phyloP scores from a whole-genome alignment of 1,284 basidiomycete genomes.

The Ustilago loliicola region DNA sequence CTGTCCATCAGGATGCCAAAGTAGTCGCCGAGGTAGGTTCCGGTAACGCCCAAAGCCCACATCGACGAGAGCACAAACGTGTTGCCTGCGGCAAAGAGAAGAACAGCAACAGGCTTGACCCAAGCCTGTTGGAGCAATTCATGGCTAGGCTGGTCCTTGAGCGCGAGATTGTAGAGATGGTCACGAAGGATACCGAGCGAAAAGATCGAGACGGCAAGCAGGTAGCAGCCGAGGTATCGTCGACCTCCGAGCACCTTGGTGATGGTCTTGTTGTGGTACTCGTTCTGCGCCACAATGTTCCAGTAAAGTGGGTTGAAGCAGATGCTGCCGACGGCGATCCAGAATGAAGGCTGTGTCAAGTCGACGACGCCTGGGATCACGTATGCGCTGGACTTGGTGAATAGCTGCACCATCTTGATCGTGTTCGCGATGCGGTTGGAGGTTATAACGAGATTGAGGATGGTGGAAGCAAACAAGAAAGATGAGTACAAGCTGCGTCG shows the following conservation, averaged over 20 bases:
- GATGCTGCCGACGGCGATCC: constrained; percentile 61
- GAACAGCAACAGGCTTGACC: constrained; percentile 76
- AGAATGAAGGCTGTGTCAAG: constrained; percentile 57
- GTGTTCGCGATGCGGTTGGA: neutral
- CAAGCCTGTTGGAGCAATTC: constrained; percentile 75
- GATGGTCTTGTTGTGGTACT: constrained; percentile 68
- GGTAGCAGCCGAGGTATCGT: constrained; percentile 82
- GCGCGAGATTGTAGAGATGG: constrained; percentile 77
- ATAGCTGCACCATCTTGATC: constrained; percentile 1
- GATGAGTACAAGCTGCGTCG: neutral
- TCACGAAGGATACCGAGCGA: constrained; percentile 51
- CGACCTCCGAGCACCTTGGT: constrained; percentile 63
- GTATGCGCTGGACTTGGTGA: constrained; percentile 25
- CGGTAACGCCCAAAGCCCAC: constrained; percentile 91
- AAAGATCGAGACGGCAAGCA: constrained; percentile 82
- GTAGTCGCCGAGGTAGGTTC: constrained; percentile 87
- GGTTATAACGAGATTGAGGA: neutral
- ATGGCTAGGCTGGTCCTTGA: constrained; percentile 78
- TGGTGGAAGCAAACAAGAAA: neutral
- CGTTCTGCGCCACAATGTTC: constrained; percentile 94
- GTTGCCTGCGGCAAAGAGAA: constrained; percentile 76
- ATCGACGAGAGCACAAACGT: constrained; percentile 83
- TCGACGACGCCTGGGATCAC: constrained; percentile 58
- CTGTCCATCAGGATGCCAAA: constrained; percentile 98
- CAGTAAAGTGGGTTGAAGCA: constrained; percentile 91